These are phyloP conservation scores for Rubia yunnanensis DNA, from an alignment of 257 asterid species.

Conservation along the genomic window DNA sequence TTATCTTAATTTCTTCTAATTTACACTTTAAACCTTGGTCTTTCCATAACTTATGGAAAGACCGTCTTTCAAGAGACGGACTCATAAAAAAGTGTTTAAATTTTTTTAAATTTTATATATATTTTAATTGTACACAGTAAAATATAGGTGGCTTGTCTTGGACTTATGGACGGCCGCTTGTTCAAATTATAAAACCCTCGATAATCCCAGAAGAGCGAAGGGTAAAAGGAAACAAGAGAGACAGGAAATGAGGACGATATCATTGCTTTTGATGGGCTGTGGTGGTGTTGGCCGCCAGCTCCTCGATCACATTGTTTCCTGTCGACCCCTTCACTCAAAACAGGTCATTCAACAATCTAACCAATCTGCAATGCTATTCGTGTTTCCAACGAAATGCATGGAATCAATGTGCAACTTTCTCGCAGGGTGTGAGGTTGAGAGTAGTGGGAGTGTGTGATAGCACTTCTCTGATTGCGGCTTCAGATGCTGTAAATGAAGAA, in stretches of 20 bases:
- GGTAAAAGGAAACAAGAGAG: too few relatives aligned
- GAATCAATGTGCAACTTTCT: neutral
- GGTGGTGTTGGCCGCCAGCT: slow-evolving; percentile 96
- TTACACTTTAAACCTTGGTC: too few relatives aligned
- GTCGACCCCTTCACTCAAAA: slow-evolving; percentile 61
- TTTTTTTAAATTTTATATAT: too few relatives aligned
- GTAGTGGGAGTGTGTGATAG: slow-evolving; percentile 88
- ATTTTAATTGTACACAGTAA: too few relatives aligned
- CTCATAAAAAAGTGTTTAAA: too few relatives aligned
- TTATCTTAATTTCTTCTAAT: too few relatives aligned
- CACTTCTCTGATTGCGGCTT: slow-evolving; percentile 47
- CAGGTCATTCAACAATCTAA: slow-evolving; percentile 31
- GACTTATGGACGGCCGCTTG: too few relatives aligned
- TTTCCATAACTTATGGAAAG: too few relatives aligned
- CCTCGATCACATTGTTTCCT: slow-evolving; percentile 69
- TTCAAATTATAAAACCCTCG: too few relatives aligned
- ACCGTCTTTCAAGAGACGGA: too few relatives aligned
- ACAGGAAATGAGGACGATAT: slow-evolving; percentile 36
- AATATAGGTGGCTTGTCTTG: too few relatives aligned
- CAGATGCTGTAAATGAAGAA: slow-evolving; percentile 45
- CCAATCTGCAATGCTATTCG: neutral
- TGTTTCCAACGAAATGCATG: neutral
- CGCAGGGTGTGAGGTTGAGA: slow-evolving; percentile 63
- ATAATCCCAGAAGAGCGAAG: too few relatives aligned
- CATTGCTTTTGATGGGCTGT: slow-evolving; percentile 73